Percentiles rank a stretch among this genome's conserved stretches.
Evolutionary conservation across 257 asterid genomes (phyloP).

Genomic region (Hygrophila difformis): DNA sequence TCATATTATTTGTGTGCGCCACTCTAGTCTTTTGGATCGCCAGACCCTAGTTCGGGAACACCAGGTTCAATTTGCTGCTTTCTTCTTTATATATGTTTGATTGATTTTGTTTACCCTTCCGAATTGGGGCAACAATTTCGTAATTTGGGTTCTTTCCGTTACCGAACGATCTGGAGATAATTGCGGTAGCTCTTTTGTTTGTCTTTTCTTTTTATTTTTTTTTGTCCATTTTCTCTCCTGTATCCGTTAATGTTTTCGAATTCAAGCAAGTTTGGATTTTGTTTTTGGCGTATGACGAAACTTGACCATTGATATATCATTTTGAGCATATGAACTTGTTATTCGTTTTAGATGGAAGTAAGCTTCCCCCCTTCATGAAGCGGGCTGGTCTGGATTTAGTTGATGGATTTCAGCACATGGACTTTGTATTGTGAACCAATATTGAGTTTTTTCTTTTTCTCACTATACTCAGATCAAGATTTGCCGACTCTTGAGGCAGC

Average conservation of each 20-base stretch:
- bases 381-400: background rate
- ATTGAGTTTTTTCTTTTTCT: constrained; percentile 1
- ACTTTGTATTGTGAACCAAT: background rate
- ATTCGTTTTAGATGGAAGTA: constrained; percentile 4
- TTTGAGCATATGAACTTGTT: constrained; percentile 1
- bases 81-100: background rate
- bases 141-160: background rate
- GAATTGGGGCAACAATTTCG: background rate
- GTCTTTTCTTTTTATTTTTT: background rate
- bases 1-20: constrained; percentile 49
- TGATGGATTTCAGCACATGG: background rate
- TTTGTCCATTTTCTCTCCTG: no score
- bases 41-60: constrained; percentile 88
- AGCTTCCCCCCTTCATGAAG: background rate
- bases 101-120: background rate
- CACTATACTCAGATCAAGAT: background rate
- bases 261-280: background rate
- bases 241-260: no score
- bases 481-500: background rate
- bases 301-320: background rate
- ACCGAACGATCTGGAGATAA: constrained; percentile 12
- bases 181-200: background rate
- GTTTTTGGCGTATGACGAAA: background rate
- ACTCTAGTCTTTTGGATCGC: constrained; percentile 82
- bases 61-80: constrained; percentile 40